A percentile compares a stretch with the other conserved stretches of the same genome.
These are phyloP conservation scores for Phyllosticta citriasiana DNA, from an alignment of 2,329 filamentous ascomycete species.

Conservation along the genomic window DNA sequence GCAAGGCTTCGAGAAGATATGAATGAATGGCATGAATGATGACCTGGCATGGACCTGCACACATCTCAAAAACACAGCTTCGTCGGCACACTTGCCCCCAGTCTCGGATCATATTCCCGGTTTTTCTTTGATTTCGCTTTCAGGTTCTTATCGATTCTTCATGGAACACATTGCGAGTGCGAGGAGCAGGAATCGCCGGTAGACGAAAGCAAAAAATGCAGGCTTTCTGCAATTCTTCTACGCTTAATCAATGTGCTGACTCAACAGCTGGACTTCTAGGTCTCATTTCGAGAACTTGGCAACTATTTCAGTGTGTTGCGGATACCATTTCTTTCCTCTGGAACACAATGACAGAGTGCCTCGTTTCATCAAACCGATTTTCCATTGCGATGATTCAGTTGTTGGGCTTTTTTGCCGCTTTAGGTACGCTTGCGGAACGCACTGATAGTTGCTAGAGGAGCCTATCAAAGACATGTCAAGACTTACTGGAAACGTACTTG, in stretches of 20 bases:
- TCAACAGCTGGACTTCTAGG: background rate
- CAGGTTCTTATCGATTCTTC: background rate
- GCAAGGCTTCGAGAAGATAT: background rate
- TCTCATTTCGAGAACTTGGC: background rate
- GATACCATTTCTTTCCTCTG: too few species aligned
- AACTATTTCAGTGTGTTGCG: too few species aligned
- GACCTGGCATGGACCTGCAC: background rate
- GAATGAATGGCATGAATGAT: background rate
- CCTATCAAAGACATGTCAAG: background rate
- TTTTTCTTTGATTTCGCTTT: background rate
- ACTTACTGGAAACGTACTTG: background rate
- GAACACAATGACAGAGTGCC: too few species aligned
- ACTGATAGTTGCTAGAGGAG: background rate
- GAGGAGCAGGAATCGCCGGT: background rate
- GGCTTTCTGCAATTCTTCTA: background rate
- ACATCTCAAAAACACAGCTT: background rate
- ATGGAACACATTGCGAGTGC: background rate
- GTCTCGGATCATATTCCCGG: background rate
- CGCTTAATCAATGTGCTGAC: background rate
- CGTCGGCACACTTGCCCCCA: background rate
- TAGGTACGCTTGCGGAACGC: background rate
- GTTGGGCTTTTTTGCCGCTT: background rate
- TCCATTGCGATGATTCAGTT: background rate
- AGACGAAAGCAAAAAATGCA: background rate
- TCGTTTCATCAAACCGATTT: too few species aligned